These are phyloP conservation scores for Oryza glaberrima DNA, from an alignment of 176 grass and related monocot species.

Conservation along the genomic window DNA sequence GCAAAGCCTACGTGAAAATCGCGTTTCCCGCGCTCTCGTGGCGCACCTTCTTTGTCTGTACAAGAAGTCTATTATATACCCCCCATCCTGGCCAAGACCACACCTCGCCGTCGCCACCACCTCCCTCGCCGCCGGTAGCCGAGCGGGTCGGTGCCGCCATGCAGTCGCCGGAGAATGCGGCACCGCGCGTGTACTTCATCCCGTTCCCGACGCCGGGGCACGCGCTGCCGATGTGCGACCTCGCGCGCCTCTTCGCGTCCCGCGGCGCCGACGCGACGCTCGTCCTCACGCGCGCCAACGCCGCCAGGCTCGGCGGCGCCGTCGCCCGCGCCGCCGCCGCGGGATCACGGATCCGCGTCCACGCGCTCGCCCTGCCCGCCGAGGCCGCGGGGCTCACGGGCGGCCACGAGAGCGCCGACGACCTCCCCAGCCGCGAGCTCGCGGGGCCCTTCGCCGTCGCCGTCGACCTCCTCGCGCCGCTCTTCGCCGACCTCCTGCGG, in stretches of 20 bases:
- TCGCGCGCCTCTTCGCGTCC: conserved; percentile 58
- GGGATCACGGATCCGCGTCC: conserved; percentile 38
- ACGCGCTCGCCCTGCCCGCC: conserved; percentile 35
- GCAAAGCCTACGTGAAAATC: not conserved
- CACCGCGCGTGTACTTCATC: conserved; percentile 60
- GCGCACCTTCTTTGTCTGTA: conserved; percentile 37
- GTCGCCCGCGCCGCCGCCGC: conserved; percentile 41
- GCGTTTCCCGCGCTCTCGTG: not conserved
- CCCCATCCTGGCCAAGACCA: not conserved
- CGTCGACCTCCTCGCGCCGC: conserved; percentile 60
- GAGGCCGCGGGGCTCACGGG: conserved; percentile 40
- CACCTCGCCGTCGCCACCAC: not conserved
- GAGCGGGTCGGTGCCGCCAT: not conserved
- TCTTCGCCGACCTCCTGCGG: conserved; percentile 46
- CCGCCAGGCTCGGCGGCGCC: conserved; percentile 39
- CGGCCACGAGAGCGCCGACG: conserved; percentile 57
- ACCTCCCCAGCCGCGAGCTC: conserved; percentile 53
- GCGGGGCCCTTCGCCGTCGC: conserved; percentile 49
- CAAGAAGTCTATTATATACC: not conserved
- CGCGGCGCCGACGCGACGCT: conserved; percentile 53
- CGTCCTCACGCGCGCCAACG: conserved; percentile 49
- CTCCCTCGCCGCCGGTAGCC: not conserved
- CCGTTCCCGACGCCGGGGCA: conserved; percentile 68
- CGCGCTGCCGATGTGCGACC: conserved; percentile 69
- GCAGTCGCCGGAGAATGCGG: not conserved